These are phyloP conservation scores for Malus fusca DNA, from an alignment of 306 rosid genomes.

Conservation along the genomic window DNA sequence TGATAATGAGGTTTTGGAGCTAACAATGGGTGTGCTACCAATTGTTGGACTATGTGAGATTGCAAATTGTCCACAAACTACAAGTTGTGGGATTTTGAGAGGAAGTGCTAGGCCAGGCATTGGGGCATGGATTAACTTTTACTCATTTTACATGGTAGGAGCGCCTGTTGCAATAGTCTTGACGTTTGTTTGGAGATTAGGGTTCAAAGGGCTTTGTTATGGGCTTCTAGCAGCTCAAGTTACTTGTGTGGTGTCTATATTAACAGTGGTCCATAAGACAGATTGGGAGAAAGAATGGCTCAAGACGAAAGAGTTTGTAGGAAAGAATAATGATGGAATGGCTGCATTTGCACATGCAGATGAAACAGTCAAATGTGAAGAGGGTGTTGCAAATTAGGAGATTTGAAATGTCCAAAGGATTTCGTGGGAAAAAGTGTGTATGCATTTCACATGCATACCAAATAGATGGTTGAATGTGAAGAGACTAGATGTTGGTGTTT, in stretches of 20 bases:
- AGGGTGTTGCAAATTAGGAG: neutral
- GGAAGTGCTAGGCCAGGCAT: slow-evolving; percentile 29
- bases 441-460: neutral
- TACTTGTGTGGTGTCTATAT: slow-evolving; percentile 20
- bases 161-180: slow-evolving; percentile 23
- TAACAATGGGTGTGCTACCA: slow-evolving; percentile 17
- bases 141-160: slow-evolving; percentile 32
- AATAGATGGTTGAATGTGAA: neutral
- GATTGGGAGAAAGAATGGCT: slow-evolving; percentile 25
- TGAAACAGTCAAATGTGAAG: slow-evolving; percentile 1
- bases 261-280: slow-evolving; percentile 20
- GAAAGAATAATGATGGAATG: neutral
- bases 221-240: slow-evolving; percentile 34
- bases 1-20: slow-evolving; percentile 21
- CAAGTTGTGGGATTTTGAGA: slow-evolving; percentile 30
- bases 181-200: slow-evolving; percentile 20
- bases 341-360: neutral
- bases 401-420: neutral
- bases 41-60: slow-evolving; percentile 28
- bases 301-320: slow-evolving; percentile 15
- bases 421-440: neutral
- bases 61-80: slow-evolving; percentile 32
- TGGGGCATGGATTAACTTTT: slow-evolving; percentile 28
- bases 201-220: slow-evolving; percentile 29
- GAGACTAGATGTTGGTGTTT: neutral